Percentiles rank a stretch among this genome's conserved stretches.
Evolutionary conservation across 2,329 filamentous ascomycete species (phyloP).

Genomic region (Tricladium varicosporioides): DNA sequence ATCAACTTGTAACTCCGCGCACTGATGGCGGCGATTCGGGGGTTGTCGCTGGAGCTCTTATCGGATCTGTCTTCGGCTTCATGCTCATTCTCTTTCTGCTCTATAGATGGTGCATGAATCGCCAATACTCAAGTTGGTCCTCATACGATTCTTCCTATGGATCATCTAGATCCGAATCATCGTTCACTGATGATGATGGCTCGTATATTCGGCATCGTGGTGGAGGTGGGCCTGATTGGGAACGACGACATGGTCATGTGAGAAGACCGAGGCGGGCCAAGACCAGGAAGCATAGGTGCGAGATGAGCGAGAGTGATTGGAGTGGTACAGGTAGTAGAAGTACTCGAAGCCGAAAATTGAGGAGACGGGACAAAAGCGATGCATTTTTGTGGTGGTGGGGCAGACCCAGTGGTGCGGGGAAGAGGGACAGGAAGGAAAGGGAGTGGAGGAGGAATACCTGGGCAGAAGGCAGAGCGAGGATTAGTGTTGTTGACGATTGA

Average conservation of each 20-base stretch:
- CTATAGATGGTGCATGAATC: conserved; percentile 28
- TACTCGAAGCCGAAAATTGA: too few relatives aligned
- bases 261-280: conserved; percentile 4
- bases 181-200: conserved; percentile 1
- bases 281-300: not conserved
- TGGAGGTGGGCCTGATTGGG: not conserved
- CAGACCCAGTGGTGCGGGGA: not conserved
- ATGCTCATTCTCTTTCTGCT: conserved; percentile 36
- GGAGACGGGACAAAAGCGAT: too few relatives aligned
- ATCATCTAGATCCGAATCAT: conserved; percentile 5
- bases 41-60: conserved; percentile 1
- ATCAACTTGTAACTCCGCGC: not conserved
- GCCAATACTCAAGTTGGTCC: not conserved
- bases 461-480: not conserved
- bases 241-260: conserved; percentile 1
- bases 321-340: not conserved
- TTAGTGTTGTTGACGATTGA: conserved; percentile 1
- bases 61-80: conserved; percentile 31
- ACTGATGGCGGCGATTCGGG: not conserved
- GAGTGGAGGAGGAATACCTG: not conserved
- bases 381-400: too few relatives aligned
- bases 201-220: not conserved
- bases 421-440: not conserved
- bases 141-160: not conserved
- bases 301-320: conserved; percentile 3